Evolutionary conservation across 805 yeast species (phyloP).

Genomic region (Candida chilensis): DNA sequence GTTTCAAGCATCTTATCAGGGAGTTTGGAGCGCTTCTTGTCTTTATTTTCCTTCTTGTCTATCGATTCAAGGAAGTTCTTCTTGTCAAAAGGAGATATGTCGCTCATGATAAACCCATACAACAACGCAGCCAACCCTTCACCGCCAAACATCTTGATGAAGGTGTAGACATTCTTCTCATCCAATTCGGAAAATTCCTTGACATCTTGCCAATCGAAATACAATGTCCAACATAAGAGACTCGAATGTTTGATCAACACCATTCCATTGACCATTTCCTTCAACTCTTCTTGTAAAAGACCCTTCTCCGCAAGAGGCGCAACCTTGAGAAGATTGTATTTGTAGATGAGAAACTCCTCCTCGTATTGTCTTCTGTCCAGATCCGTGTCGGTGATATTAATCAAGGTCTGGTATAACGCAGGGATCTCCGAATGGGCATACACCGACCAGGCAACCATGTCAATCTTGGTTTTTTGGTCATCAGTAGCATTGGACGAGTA

Average conservation of each 20-base stretch:
- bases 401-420: conserved; percentile 39
- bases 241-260: conserved; percentile 56
- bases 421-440: conserved; percentile 45
- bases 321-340: conserved; percentile 41
- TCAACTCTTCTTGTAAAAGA: conserved; percentile 31
- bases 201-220: conserved; percentile 68
- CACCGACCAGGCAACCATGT: conserved; percentile 33
- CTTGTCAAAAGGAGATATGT: conserved; percentile 51
- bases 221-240: conserved; percentile 61
- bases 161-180: conserved; percentile 33
- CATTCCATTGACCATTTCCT: conserved; percentile 60
- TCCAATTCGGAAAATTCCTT: conserved; percentile 39
- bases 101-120: conserved; percentile 58
- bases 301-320: conserved; percentile 36
- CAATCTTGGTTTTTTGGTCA: conserved; percentile 26
- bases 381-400: conserved; percentile 49
- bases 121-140: conserved; percentile 57
- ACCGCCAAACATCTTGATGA: conserved; percentile 44
- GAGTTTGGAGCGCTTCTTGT: no score
- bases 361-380: conserved; percentile 46
- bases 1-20: no score
- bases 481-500: conserved; percentile 31
- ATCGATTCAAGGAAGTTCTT: conserved; percentile 10
- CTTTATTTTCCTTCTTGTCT: conserved; percentile 10
- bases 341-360: conserved; percentile 55